Conservation (phyloP, 306 rosid genomes). For the Rosa chinensis region DNA sequence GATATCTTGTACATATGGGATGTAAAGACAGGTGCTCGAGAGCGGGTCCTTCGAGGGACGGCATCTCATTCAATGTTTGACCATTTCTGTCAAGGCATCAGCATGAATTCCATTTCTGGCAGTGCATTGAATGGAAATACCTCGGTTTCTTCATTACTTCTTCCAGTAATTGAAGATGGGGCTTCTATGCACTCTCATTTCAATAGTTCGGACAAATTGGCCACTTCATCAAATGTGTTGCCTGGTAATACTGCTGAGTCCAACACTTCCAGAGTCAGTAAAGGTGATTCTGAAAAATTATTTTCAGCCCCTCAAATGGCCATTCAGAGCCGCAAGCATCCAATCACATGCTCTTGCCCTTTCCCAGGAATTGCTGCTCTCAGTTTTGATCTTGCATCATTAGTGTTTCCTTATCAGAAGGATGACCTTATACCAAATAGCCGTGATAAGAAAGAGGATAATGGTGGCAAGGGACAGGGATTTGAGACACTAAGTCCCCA, state of each 20-base stretch:
- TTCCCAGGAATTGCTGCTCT: slow-evolving; percentile 85
- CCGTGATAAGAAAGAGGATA: slow-evolving; percentile 34
- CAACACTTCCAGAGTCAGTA: slow-evolving; percentile 46
- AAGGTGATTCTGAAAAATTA: slow-evolving; percentile 38
- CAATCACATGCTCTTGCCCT: slow-evolving; percentile 80
- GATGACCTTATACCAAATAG: slow-evolving; percentile 37
- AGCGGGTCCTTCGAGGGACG: slow-evolving; percentile 80
- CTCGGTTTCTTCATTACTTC: slow-evolving; percentile 80
- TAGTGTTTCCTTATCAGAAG: slow-evolving; percentile 60
- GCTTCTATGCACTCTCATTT: slow-evolving; percentile 49
- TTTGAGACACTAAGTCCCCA: slow-evolving; percentile 48
- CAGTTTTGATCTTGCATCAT: slow-evolving; percentile 77
- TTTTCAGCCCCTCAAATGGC: slow-evolving; percentile 31
- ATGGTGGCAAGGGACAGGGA: slow-evolving; percentile 51
- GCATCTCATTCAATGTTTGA: slow-evolving; percentile 93
- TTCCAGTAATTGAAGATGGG: slow-evolving; percentile 72
- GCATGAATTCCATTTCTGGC: slow-evolving; percentile 68
- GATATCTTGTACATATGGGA: slow-evolving; percentile 89
- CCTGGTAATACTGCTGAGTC: slow-evolving; percentile 47
- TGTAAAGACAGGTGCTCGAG: slow-evolving; percentile 84
- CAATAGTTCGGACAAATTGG: slow-evolving; percentile 41
- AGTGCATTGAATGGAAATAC: slow-evolving; percentile 76
- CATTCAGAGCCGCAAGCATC: slow-evolving; percentile 51
- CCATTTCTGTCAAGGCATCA: slow-evolving; percentile 77
- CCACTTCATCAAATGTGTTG: slow-evolving; percentile 45